Evolutionary conservation across 352 stramenopile genomes (phyloP), one percentile per base, ranked within the genome.

Genomic region (Pythium sukuiense): DNA sequence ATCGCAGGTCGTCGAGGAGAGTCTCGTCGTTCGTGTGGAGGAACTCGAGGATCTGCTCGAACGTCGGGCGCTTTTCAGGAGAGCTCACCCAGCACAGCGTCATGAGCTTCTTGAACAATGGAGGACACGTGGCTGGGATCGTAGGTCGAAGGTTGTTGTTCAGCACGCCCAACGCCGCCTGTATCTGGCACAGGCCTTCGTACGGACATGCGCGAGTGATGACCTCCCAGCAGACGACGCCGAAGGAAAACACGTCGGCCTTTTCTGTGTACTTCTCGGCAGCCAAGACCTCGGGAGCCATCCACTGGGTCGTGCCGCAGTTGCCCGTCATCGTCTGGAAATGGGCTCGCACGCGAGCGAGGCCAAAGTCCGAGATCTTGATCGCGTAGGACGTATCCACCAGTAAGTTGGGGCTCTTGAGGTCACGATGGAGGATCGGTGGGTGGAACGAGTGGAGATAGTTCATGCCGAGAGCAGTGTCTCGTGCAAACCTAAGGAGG

Each of bases 151-250:
- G 61, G 48, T 93, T 93, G 74, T 95, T 92, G 75, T 93, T 95
- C 27, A 95, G 76, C 45, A 95, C 87, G 14, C 87, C 88, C 12
- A 96, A 76, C 5, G 89, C 89, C 5, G 85, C 84, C 67, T 97
- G 87, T 58, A 97, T 96, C 61, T 96, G 91, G 26, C 90, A 89
- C 59, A 98, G 73, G 3, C 89, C 93, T 48, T 97, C 88, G 67
- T 97, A 98, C 14, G 93, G 93, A 75, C 95, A 97, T 39, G 89
- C 79, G 7, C 90, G 77, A 43, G 92, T 96, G 58, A 97, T 86
- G 4, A 93, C 97, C 65, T 95, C 87, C 85, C 85, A 95, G 16
- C 88, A 71, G n/a, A 96, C 87, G 20, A 96, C 78, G 27, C 84
- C 87, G 64, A 89, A 96, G 26, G 87, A 96, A 37, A 94, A 96